Evolutionary conservation across 345 rosid species (phyloP).

Genomic region (Crucihimalaya himalaica): DNA sequence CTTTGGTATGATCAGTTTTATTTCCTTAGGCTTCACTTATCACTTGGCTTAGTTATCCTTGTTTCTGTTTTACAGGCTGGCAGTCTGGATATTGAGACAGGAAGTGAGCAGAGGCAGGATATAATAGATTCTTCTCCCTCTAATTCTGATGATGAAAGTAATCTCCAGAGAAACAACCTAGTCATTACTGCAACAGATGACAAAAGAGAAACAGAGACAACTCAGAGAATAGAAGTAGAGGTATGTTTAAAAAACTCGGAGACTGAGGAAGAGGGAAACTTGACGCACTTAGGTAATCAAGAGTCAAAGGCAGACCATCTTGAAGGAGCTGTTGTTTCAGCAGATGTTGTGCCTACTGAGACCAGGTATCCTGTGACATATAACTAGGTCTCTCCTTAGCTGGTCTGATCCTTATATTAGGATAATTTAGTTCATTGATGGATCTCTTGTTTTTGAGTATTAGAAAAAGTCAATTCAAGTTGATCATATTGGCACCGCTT

Average conservation of each 20-base stretch:
- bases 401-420: slow-evolving; percentile 2
- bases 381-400: not conserved
- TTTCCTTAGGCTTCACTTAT: not conserved
- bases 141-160: not conserved
- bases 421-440: not conserved
- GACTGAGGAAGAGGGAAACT: not conserved
- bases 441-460: slow-evolving; percentile 6
- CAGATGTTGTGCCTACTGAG: slow-evolving; percentile 22
- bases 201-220: not conserved
- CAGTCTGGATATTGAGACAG: not conserved
- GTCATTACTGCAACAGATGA: not conserved
- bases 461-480: slow-evolving; percentile 3
- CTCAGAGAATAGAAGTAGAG: not conserved
- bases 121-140: not conserved
- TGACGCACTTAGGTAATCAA: slow-evolving; percentile 11
- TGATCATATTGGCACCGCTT: not conserved
- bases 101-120: not conserved
- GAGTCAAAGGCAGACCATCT: slow-evolving; percentile 16
- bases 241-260: not conserved
- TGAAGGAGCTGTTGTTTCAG: slow-evolving; percentile 15
- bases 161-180: slow-evolving; percentile 3
- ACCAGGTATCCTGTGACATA: slow-evolving; percentile 31
- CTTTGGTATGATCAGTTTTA: not conserved
- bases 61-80: slow-evolving; percentile 21
- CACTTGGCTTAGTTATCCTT: not conserved